A percentile compares a stretch with the other conserved stretches of the same genome.
phyloP scores from a whole-genome alignment of 139 green algal genomes.

The Pseudopediastrum boryanum region DNA sequence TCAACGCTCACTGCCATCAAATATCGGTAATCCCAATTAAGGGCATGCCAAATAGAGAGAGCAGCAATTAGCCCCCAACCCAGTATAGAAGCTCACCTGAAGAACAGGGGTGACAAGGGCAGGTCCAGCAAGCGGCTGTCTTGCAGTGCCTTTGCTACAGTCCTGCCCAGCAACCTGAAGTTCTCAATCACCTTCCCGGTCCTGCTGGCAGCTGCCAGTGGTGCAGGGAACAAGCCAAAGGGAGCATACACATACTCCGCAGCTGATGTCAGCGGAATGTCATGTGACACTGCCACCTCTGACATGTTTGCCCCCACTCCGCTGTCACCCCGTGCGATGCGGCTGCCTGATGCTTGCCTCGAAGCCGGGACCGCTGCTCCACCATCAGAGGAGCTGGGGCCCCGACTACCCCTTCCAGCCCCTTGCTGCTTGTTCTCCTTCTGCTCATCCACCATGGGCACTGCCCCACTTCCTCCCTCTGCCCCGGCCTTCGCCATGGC shows the following conservation, averaged over 20 bases:
- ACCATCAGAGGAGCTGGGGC: too few species aligned
- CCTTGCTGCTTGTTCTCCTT: not conserved
- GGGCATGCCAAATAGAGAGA: not conserved
- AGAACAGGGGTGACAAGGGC: constrained; percentile 86
- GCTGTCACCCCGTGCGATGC: not conserved
- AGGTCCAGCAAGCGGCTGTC: constrained; percentile 94
- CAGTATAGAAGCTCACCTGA: too few species aligned
- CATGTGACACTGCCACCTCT: constrained; percentile 26
- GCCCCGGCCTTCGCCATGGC: not conserved
- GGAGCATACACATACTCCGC: constrained; percentile 75
- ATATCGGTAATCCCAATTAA: too few species aligned
- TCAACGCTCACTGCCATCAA: too few species aligned
- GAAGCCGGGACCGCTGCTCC: not conserved
- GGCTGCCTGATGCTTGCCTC: not conserved
- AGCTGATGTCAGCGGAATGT: too few species aligned
- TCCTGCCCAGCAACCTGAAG: constrained; percentile 89
- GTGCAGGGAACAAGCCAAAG: constrained; percentile 88
- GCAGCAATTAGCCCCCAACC: constrained; percentile 11
- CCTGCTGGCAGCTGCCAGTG: constrained; percentile 52
- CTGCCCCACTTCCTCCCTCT: too few species aligned
- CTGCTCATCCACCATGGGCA: not conserved
- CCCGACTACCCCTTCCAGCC: not conserved
- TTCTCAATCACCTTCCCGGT: constrained; percentile 52
- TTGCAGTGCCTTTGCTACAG: constrained; percentile 92
- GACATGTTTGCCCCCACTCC: not conserved